Evolutionary conservation across 768 basidiomycete species (phyloP), one percentile per base, ranked within the genome.

Genomic region (Phaeolepiota aurea): DNA sequence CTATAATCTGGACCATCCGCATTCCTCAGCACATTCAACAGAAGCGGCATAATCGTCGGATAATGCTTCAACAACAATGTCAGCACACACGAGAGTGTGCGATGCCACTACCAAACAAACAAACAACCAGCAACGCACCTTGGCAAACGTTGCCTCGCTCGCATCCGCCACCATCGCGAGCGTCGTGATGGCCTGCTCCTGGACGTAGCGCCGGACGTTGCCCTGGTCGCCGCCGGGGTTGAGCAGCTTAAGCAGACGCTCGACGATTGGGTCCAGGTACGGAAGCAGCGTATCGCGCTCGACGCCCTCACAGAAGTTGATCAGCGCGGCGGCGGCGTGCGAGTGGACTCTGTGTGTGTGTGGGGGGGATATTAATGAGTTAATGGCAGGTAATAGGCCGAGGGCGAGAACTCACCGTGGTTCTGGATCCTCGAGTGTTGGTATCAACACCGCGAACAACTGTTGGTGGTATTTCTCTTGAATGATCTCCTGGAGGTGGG

Each of bases 301-400:
- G 23, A 87, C 86, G 23, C 87, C 86, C 55, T 91, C 84, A 57
- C 88, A 92, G 63, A 91, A 91, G 56, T 92, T 93, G 57, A 91
- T 88, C 16, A 92, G 68, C 0, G 88, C 88, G 0, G 89, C 83
- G 0, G 88, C 87, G 1, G 90, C 86, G 52, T 93, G 89, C 0
- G 87, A 72, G 46, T 90, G 88, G 0, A 92, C 87, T 18, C 89
- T 90, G 44, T 0, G 12, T 21, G 9, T 16, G 34, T 13, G 13
- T 22, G 23, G 15, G n/a, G 2, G 18, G 43, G 13, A 14, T 30
- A 32, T 34, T 49, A 22, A 41, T 23, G 14, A 12, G n/a, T n/a
- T n/a, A n/a, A n/a, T 11, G 16, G 30, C 18, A 40, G 40, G 3
- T 22, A 31, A 28, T 32, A 23, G 41, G 5, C n/a, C 32, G 28